Percentiles rank a stretch among this genome's conserved stretches.
Conservation (phyloP, 768 basidiomycete species). For the Ramaria sp. region DNA sequence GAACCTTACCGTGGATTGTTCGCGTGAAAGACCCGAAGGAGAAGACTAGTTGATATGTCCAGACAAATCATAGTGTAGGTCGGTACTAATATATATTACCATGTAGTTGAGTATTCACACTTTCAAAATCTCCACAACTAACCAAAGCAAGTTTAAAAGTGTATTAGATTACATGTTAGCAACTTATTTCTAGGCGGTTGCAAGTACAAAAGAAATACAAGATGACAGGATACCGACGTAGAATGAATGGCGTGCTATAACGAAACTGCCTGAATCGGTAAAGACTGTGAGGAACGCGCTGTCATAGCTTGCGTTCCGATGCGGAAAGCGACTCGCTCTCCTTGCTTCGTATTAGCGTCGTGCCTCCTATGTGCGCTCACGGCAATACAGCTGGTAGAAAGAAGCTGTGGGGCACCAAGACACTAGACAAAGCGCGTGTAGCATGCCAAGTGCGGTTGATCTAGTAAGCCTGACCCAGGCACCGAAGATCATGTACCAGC, state of each 20-base stretch:
- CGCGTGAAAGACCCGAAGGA: slow-evolving; percentile 31
- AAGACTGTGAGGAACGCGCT: background rate
- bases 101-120: background rate
- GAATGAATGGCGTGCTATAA: background rate
- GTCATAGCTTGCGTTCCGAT: background rate
- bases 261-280: background rate
- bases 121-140: no score
- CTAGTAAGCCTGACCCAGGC: background rate
- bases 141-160: no score
- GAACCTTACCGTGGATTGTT: slow-evolving; percentile 43
- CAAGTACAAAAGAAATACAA: background rate
- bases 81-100: background rate
- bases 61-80: no score
- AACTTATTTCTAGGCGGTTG: background rate
- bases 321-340: background rate
- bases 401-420: background rate
- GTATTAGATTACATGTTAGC: background rate
- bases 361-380: background rate
- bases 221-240: background rate
- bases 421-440: background rate
- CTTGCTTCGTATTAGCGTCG: background rate
- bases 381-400: background rate
- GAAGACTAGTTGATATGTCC: background rate
- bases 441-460: background rate
- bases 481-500: background rate